These are phyloP conservation scores for Melastoma candidum DNA, from an alignment of 441 rosid genomes.

Conservation along the genomic window DNA sequence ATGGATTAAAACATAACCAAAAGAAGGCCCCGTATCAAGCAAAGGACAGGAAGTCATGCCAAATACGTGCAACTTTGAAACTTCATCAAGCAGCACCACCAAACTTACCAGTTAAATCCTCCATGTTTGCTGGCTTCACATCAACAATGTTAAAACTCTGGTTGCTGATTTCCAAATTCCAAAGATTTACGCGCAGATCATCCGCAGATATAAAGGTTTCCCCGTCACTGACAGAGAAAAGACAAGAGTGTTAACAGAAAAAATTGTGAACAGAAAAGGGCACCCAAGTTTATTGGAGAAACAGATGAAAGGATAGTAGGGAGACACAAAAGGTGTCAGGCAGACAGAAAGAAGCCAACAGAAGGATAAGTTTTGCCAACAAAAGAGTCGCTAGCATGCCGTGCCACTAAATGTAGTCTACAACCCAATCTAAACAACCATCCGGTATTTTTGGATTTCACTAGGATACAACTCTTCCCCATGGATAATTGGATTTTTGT, in stretches of 20 bases:
- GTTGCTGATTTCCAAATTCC: conserved; percentile 59
- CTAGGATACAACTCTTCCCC: too few species aligned
- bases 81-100: neutral
- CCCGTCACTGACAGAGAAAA: conserved; percentile 48
- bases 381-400: too few species aligned
- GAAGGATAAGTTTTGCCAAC: too few species aligned
- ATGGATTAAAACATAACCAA: too few species aligned
- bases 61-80: neutral
- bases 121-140: conserved; percentile 63
- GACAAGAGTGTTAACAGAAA: conserved; percentile 18
- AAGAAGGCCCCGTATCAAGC: too few species aligned
- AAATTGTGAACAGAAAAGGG: conserved; percentile 2
- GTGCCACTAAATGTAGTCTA: too few species aligned
- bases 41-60: too few species aligned
- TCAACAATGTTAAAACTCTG: conserved; percentile 73
- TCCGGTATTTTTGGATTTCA: too few species aligned
- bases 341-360: too few species aligned
- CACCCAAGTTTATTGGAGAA: neutral
- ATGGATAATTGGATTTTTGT: too few species aligned
- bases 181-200: conserved; percentile 61
- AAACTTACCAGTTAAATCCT: conserved; percentile 58
- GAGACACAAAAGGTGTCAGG: too few species aligned
- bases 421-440: too few species aligned
- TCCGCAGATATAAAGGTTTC: conserved; percentile 76
- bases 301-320: neutral